Evolutionary conservation across 2,329 filamentous ascomycete species (phyloP).

Genomic region (Colletotrichum agaves): DNA sequence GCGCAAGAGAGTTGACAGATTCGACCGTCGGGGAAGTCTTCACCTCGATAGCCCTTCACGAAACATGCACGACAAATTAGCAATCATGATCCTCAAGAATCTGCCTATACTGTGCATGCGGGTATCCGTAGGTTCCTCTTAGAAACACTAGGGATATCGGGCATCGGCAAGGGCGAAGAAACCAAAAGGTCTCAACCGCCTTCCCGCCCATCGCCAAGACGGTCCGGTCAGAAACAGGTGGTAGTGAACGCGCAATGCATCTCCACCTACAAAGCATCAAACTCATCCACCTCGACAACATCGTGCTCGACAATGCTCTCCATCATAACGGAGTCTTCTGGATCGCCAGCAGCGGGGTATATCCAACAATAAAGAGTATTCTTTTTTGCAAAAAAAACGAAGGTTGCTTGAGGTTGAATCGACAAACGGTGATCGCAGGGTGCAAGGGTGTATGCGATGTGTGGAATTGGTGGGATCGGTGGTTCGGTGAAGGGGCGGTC

Average conservation of each 20-base stretch:
- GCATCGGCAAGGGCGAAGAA: conserved; percentile 12
- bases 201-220: conserved; percentile 1
- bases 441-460: background rate
- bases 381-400: no score
- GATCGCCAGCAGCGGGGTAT: no score
- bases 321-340: conserved; percentile 36
- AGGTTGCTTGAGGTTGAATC: no score
- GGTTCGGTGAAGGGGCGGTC: conserved; percentile 14
- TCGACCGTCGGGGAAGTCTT: conserved; percentile 39
- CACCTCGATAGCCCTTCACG: conserved; percentile 51
- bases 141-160: background rate
- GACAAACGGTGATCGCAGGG: background rate
- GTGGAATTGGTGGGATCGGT: background rate
- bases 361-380: no score
- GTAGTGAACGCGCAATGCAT: conserved; percentile 23
- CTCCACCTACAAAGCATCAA: conserved; percentile 63
- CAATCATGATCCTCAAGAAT: background rate
- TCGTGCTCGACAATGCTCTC: conserved; percentile 50
- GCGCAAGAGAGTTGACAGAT: conserved; percentile 23
- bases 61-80: background rate
- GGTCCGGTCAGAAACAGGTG: background rate
- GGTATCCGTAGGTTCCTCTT: background rate
- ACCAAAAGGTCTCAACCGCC: conserved; percentile 5
- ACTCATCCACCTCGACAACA: conserved; percentile 61
- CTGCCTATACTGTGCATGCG: conserved; percentile 29